Evolutionary conservation across 768 basidiomycete genomes (phyloP).

Genomic region (Naematelia aurantialba): DNA sequence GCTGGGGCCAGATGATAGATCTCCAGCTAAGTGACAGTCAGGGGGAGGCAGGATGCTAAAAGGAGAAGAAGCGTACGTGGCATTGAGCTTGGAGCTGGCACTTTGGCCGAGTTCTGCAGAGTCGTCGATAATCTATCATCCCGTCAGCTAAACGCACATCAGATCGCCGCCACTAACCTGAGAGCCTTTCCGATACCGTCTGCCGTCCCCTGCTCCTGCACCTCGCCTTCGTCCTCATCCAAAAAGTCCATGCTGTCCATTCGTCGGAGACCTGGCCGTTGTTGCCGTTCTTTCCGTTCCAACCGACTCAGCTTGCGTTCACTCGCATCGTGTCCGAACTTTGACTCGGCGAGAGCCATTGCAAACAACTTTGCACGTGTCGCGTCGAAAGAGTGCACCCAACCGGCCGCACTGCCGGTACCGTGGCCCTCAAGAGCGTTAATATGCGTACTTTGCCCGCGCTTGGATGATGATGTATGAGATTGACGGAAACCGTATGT

Average conservation of each 20-base stretch:
- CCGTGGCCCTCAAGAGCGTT: background rate
- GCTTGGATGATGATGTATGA: background rate
- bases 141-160: background rate
- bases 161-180: slow-evolving; percentile 20
- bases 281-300: slow-evolving; percentile 12
- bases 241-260: slow-evolving; percentile 42
- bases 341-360: slow-evolving; percentile 38
- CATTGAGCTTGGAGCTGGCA: background rate
- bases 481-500: slow-evolving; percentile 25
- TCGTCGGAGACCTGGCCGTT: slow-evolving; percentile 31
- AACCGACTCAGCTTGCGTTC: slow-evolving; percentile 26
- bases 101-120: slow-evolving; percentile 40
- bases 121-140: slow-evolving; percentile 31
- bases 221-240: slow-evolving; percentile 24
- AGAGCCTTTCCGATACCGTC: slow-evolving; percentile 25
- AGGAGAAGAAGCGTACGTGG: background rate
- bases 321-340: slow-evolving; percentile 22
- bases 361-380: slow-evolving; percentile 42
- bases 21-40: background rate
- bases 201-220: background rate
- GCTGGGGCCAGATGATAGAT: slow-evolving; percentile 3
- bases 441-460: background rate
- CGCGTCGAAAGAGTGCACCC: slow-evolving; percentile 39
- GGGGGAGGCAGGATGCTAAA: background rate
- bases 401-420: slow-evolving; percentile 6